A percentile compares a stretch with the other conserved stretches of the same genome.
phyloP scores from a whole-genome alignment of 208 protist species.

The Leishmania amazonensis region DNA sequence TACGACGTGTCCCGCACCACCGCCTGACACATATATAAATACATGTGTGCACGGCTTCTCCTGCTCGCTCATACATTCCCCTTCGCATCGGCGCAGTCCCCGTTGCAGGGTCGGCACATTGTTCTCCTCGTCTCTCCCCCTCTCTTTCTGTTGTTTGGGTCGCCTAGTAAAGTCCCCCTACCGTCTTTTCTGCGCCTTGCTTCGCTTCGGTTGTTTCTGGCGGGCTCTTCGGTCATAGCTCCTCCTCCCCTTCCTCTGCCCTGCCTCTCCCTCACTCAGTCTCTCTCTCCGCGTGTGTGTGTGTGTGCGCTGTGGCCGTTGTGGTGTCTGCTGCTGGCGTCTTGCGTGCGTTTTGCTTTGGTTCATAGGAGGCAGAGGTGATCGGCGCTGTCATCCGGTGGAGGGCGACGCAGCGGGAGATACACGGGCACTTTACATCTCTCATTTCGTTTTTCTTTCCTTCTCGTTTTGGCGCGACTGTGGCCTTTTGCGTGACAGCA shows the following conservation, averaged over 20 bases:
- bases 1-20: background rate
- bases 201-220: constrained; percentile 11
- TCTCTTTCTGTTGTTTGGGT: background rate
- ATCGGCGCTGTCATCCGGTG: no score
- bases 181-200: background rate
- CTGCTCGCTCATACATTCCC: background rate
- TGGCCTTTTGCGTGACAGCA: background rate
- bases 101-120: background rate
- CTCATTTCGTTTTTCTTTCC: background rate
- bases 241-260: background rate
- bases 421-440: no score
- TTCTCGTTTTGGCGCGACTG: constrained; percentile 2
- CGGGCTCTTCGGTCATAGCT: background rate
- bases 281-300: background rate
- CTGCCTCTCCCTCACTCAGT: background rate
- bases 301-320: background rate
- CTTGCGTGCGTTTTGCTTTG: no score
- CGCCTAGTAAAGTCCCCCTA: background rate
- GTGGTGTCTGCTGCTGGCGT: background rate
- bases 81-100: background rate
- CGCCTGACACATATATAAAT: background rate
- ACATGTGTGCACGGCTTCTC: background rate
- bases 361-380: no score
- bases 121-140: background rate
- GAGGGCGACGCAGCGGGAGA: no score